These are phyloP conservation scores for Isabelozyma gotoi DNA, from an alignment of 805 yeast genomes.

Conservation along the genomic window DNA sequence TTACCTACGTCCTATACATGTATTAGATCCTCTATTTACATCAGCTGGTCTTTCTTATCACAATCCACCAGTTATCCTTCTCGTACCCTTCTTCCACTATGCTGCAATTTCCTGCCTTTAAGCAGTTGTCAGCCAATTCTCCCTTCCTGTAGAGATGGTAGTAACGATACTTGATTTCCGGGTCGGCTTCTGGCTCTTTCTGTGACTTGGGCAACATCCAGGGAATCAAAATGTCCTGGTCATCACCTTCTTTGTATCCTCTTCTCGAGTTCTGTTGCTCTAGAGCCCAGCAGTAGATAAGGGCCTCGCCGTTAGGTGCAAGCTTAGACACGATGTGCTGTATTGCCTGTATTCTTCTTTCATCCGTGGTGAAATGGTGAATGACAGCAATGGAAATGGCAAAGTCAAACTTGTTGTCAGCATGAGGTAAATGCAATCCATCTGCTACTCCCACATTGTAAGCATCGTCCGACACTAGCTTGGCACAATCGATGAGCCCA, in stretches of 20 bases:
- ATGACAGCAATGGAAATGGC: constrained; percentile 95
- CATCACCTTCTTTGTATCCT: constrained; percentile 89
- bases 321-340: constrained; percentile 62
- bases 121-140: constrained; percentile 73
- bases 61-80: constrained; percentile 88
- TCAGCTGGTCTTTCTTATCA: constrained; percentile 15
- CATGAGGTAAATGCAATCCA: constrained; percentile 57
- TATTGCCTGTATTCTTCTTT: constrained; percentile 77
- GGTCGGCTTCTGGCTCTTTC: constrained; percentile 22
- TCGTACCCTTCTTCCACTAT: constrained; percentile 81
- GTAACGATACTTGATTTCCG: constrained; percentile 71
- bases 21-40: too few relatives aligned
- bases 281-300: constrained; percentile 95
- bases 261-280: constrained; percentile 87
- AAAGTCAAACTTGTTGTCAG: constrained; percentile 56
- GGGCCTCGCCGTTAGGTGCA: constrained; percentile 59
- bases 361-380: constrained; percentile 89
- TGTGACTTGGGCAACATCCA: constrained; percentile 75
- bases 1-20: too few relatives aligned
- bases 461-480: constrained; percentile 31
- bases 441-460: constrained; percentile 76
- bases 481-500: constrained; percentile 67
- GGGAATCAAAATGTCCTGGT: constrained; percentile 92
- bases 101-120: constrained; percentile 62
- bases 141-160: constrained; percentile 87